phyloP scores from a whole-genome alignment of 2,329 filamentous ascomycete species.

The Colletotrichum caudatum region DNA sequence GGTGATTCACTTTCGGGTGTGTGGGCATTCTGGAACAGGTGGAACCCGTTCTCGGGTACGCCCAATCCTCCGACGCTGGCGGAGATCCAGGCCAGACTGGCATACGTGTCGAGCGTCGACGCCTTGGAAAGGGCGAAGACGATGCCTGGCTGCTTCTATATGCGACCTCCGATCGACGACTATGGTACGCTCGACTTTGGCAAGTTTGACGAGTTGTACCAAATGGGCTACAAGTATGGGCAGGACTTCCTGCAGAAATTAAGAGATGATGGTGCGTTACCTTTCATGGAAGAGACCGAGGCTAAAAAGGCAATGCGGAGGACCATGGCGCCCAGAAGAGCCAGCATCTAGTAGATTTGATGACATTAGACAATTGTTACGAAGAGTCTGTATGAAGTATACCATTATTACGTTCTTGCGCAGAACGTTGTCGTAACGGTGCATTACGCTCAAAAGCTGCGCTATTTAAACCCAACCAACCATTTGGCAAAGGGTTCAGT shows the following conservation, averaged over 20 bases:
- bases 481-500: constrained; percentile 9
- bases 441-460: background rate
- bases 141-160: constrained; percentile 92
- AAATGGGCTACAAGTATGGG: constrained; percentile 88
- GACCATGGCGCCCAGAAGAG: constrained; percentile 83
- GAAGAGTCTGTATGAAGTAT: constrained; percentile 13
- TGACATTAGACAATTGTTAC: background rate
- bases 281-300: constrained; percentile 77
- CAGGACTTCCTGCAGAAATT: constrained; percentile 82
- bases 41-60: constrained; percentile 92
- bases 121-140: constrained; percentile 93
- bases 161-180: constrained; percentile 92
- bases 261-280: constrained; percentile 81
- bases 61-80: constrained; percentile 95
- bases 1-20: constrained; percentile 94
- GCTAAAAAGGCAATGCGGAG: constrained; percentile 81
- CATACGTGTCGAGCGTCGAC: constrained; percentile 95
- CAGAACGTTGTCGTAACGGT: background rate
- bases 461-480: constrained; percentile 8
- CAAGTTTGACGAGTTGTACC: constrained; percentile 97
- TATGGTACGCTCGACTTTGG: constrained; percentile 97
- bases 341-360: constrained; percentile 71
- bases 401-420: background rate
- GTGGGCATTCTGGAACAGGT: constrained; percentile 95
- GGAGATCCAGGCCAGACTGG: constrained; percentile 94